These are phyloP conservation scores for Globisporangium ultimum DNA, from an alignment of 352 stramenopile genomes.

Conservation along the genomic window DNA sequence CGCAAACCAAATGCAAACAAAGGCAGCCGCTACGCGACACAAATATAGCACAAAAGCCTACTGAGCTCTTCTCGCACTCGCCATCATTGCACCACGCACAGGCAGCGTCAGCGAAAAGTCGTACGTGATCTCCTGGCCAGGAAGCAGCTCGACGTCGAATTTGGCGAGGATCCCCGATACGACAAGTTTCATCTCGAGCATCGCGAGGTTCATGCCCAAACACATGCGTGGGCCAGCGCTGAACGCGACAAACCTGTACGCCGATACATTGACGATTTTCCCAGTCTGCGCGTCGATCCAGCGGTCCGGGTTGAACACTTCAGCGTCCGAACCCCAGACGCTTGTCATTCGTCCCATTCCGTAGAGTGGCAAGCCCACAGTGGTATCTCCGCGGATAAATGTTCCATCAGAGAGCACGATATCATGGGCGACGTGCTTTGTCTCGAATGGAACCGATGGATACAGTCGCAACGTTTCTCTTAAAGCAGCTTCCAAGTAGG, in stretches of 20 bases:
- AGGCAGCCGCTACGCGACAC: too few species aligned
- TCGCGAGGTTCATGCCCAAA: constrained; percentile 7
- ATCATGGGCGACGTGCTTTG: not conserved
- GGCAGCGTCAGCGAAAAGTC: not conserved
- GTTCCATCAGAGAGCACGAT: constrained; percentile 3
- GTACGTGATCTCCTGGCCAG: not conserved
- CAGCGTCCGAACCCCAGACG: not conserved
- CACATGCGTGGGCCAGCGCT: constrained; percentile 3
- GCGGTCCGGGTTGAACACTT: not conserved
- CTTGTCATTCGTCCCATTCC: constrained; percentile 2
- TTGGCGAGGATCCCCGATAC: not conserved
- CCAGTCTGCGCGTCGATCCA: not conserved
- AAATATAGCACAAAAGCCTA: too few species aligned
- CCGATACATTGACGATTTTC: not conserved
- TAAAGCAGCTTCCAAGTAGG: not conserved
- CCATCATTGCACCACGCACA: not conserved
- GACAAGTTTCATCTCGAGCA: constrained; percentile 1
- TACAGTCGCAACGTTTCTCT: constrained; percentile 7
- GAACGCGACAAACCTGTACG: constrained; percentile 4
- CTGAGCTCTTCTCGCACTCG: too few species aligned
- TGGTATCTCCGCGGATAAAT: not conserved
- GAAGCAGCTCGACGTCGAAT: not conserved
- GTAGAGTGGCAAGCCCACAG: not conserved
- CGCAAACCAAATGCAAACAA: too few species aligned
- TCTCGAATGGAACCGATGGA: not conserved